phyloP scores from a whole-genome alignment of 352 stramenopile genomes.

The Blastocystis sp. region DNA sequence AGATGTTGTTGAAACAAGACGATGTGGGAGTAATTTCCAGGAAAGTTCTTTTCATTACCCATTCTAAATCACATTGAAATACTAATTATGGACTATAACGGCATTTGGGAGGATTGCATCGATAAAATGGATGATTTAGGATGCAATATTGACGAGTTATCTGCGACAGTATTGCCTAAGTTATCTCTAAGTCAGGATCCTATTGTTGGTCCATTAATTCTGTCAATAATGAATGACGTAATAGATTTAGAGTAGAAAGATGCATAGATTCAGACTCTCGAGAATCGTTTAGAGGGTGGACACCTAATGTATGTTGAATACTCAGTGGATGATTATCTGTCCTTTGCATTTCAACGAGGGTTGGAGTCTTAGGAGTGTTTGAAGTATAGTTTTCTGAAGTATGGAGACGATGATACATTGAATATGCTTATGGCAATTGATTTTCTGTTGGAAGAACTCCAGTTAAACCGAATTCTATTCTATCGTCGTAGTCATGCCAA shows the following conservation, averaged over 20 bases:
- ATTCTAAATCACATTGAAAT: neutral
- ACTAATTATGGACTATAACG: neutral
- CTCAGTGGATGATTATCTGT: slow-evolving; percentile 4
- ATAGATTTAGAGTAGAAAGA: neutral
- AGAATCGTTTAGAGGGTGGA: neutral
- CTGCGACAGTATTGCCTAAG: neutral
- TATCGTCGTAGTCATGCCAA: slow-evolving; percentile 25
- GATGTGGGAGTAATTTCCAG: neutral
- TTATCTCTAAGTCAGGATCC: neutral
- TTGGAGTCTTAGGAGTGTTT: neutral
- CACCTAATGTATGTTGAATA: neutral
- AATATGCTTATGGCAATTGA: slow-evolving; percentile 37
- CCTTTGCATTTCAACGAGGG: slow-evolving; percentile 49
- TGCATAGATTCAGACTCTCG: slow-evolving; percentile 34
- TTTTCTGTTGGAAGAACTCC: slow-evolving; percentile 41
- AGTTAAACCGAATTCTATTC: slow-evolving; percentile 38
- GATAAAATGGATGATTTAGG: slow-evolving; percentile 39
- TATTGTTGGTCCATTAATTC: neutral
- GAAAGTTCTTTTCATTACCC: neutral
- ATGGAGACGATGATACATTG: neutral
- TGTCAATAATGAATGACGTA: slow-evolving; percentile 19
- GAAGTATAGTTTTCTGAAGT: slow-evolving; percentile 10
- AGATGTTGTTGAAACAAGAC: neutral
- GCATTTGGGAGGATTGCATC: slow-evolving; percentile 63
- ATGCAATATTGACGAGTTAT: slow-evolving; percentile 28